Percentiles rank a stretch among this genome's conserved stretches.
These are phyloP conservation scores for Zygoascus bituminiphila DNA, from an alignment of 805 yeast species.

Conservation along the genomic window DNA sequence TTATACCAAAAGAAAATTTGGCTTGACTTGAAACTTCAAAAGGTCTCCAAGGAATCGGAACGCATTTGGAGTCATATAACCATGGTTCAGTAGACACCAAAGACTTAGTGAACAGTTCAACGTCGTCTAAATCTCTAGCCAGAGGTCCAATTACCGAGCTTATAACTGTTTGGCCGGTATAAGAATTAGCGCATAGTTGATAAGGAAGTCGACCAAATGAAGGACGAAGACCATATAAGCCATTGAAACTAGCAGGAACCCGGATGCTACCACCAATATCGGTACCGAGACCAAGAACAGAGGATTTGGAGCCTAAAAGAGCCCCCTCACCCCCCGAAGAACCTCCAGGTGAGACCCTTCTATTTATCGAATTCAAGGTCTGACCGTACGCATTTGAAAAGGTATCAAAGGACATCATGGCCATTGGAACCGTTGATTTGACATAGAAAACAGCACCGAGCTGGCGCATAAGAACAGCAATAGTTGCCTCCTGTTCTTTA, in stretches of 20 bases:
- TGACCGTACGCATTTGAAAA: conserved; percentile 38
- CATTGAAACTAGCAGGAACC: conserved; percentile 39
- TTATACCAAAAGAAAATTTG: conserved; percentile 8
- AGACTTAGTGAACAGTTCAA: conserved; percentile 34
- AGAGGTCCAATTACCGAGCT: conserved; percentile 44
- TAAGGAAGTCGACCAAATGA: conserved; percentile 30
- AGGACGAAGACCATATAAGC: conserved; percentile 43
- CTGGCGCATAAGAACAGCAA: conserved; percentile 35
- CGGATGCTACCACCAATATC: conserved; percentile 50
- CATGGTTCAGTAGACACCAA: conserved; percentile 38
- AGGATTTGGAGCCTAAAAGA: conserved; percentile 36
- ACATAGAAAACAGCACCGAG: conserved; percentile 48
- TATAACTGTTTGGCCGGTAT: conserved; percentile 32
- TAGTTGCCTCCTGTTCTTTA: conserved; percentile 25
- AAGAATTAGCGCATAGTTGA: conserved; percentile 19
- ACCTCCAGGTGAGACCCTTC: conserved; percentile 42
- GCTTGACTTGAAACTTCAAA: not conserved
- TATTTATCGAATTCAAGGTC: conserved; percentile 39
- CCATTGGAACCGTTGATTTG: conserved; percentile 47
- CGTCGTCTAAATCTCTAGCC: conserved; percentile 32
- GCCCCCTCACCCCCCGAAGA: conserved; percentile 52
- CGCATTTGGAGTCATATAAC: conserved; percentile 40
- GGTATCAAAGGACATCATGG: conserved; percentile 45
- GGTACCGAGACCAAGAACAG: conserved; percentile 46
- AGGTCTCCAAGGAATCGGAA: conserved; percentile 43